Base-by-base conservation (phyloP, 208 protist genomes). In the Trypanosoma cruzi region DNA sequence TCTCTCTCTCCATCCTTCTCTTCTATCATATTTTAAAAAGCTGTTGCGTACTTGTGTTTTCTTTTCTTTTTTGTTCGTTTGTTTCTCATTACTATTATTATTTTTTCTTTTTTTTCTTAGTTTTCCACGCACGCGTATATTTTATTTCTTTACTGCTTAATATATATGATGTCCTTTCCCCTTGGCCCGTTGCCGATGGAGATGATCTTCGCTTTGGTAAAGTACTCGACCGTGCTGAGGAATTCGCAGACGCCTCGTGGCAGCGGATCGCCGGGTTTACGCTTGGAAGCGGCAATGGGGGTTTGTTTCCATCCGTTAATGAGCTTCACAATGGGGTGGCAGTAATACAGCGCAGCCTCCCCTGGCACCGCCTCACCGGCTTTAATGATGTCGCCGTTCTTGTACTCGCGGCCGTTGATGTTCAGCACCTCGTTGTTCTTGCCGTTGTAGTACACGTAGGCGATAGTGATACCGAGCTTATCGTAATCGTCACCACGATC, bases 401-500 rank as follows among this genome's bases (percentile, higher is more conserved):
- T 75, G 78, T 94, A 94, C 61, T 74, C 64, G 32, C 81, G 73
- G 11, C 93, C 93, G 72, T 96, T 96, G 61, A 77, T 72, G 63
- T 90, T 73, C 32, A 87, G 53, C 58, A 70, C 14, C 61, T 69
- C 71, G 22, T 84, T 86, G 4, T 49, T 20, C 44, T 49, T 49
- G n/a, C n/a, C n/a, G 68, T 79, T 76, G 79, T 90, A 88, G 71
- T 94, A 97, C 52, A 97, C 70, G 73, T 97, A 97, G 20, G 88
- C 93, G 66, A 97, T 94, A 26, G 81, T 89, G 36, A 97, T 71
- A 20, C 91, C 93, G 44, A 96, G 44, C 71, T 84, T 82, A 54
- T 97, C 91, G 77, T 97, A 97, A 54, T 95, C 89, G 46, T 97
- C 93, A 11, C 89, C 93, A 59, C 93, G 88, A 75, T 97, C 93